Base-by-base conservation (phyloP, 129 eudicot species). In the Flaveria brownii region DNA sequence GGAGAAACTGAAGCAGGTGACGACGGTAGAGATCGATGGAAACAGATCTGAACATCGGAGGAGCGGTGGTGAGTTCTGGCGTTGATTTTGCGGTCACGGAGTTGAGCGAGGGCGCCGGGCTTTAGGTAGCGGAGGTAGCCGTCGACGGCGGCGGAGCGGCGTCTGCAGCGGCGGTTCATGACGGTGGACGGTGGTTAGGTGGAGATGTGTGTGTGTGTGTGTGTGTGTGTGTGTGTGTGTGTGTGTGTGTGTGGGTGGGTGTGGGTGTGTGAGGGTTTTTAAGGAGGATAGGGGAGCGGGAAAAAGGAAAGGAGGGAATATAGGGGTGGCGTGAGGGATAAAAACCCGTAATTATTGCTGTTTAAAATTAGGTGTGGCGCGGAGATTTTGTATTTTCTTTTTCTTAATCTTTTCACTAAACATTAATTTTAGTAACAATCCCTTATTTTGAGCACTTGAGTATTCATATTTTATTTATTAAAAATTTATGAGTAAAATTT, bases 21-120 rank as follows among this genome's bases (percentile, higher is more conserved):
- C 6, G 75, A 17, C 0, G 81, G 5, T 2, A 23, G n/a, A 16
- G 75, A 2, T 8, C 80, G 80, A 74, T 14, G 64, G 50, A 72
- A 73, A 22, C 42, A 79, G 84, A 87, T 87, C 88, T 86, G 87
- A 42, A 70, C 33, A 11, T 45, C 42, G 22, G 78, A 28, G 56
- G 73, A 49, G 43, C 72, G 66, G 14, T 79, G 78, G 50, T 83
- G 84, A 72, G 87, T 70, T 72, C 77, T 82, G 66, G 87, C 85
- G 71, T 68, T 83, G 71, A 88, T 85, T 80, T 74, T 77, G 4
- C 87, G 72, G 82, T 88, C 89, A 1, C 89, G 79, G 52, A 88
- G 92, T 74, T 88, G 70, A 17, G 92, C 92, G 2, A 88, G 87
- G 7, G 92, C 89, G 17, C 92, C 92, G 42, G 92, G 92, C 78